A percentile compares a stretch with the other conserved stretches of the same genome.
Evolutionary conservation across 176 grass and related monocot species (phyloP).

Genomic region (Hyparrhenia diplandra): DNA sequence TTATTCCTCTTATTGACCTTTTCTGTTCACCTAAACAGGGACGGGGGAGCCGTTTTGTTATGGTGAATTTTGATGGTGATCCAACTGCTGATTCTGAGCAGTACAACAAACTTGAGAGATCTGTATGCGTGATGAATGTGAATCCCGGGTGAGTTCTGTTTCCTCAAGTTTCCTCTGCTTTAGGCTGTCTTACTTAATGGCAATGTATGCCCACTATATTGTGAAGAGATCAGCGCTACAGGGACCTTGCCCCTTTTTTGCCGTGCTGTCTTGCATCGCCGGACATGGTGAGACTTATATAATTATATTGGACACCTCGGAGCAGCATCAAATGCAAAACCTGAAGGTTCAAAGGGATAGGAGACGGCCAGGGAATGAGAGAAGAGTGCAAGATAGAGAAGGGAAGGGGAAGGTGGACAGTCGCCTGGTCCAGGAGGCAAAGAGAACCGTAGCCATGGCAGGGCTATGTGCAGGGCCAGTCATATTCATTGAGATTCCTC

Average conservation of each 20-base stretch:
- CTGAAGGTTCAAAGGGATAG: background rate
- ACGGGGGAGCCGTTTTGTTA: slow-evolving; percentile 85
- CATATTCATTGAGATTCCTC: background rate
- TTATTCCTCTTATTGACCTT: slow-evolving; percentile 1
- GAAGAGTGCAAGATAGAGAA: background rate
- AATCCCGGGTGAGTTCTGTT: slow-evolving; percentile 63
- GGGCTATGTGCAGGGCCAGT: background rate
- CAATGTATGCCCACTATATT: background rate
- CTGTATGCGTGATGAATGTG: slow-evolving; percentile 62
- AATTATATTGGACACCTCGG: background rate
- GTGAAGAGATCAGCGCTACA: background rate
- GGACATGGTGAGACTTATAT: background rate
- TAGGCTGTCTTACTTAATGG: slow-evolving; percentile 19
- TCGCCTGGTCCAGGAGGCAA: background rate
- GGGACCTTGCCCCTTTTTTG: background rate
- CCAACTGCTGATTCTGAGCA: slow-evolving; percentile 94
- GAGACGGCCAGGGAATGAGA: background rate
- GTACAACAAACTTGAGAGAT: slow-evolving; percentile 72
- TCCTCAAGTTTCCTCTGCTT: background rate
- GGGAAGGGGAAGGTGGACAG: background rate
- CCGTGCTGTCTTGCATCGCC: background rate
- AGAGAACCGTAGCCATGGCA: background rate
- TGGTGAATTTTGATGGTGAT: slow-evolving; percentile 99
- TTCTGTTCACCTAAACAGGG: slow-evolving; percentile 47
- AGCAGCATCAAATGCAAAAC: background rate